phyloP scores from a whole-genome alignment of 805 yeast species.

The Metschnikowia kofuensis region DNA sequence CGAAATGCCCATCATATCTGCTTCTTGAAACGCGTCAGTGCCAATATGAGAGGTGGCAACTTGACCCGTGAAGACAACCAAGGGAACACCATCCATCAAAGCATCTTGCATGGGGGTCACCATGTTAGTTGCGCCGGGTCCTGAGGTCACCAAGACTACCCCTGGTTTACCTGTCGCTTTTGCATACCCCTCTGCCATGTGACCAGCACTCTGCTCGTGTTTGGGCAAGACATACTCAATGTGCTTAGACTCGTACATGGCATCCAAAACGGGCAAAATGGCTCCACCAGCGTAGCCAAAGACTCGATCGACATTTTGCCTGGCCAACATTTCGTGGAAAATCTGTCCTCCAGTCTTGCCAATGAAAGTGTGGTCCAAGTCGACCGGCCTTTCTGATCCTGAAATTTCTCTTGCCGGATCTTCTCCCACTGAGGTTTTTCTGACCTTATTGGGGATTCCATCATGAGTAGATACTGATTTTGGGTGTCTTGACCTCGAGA shows the following conservation, averaged over 20 bases:
- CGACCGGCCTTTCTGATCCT: slow-evolving; percentile 5
- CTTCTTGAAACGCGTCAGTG: slow-evolving; percentile 99
- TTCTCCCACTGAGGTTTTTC: too few relatives aligned
- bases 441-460: too few relatives aligned
- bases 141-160: slow-evolving; percentile 96
- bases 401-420: slow-evolving; percentile 35
- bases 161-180: slow-evolving; percentile 97
- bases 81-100: slow-evolving; percentile 92
- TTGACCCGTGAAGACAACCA: slow-evolving; percentile 96
- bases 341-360: slow-evolving; percentile 98
- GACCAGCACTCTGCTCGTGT: slow-evolving; percentile 99
- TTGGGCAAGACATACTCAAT: slow-evolving; percentile 90
- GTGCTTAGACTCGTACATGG: slow-evolving; percentile 85
- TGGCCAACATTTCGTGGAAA: slow-evolving; percentile 97
- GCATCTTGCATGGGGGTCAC: slow-evolving; percentile 99
- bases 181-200: slow-evolving; percentile 99
- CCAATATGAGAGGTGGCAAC: slow-evolving; percentile 95
- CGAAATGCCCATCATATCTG: slow-evolving; percentile 95
- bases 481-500: slow-evolving; percentile 16
- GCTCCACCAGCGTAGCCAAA: slow-evolving; percentile 99
- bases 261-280: slow-evolving; percentile 94
- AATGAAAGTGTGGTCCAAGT: slow-evolving; percentile 81
- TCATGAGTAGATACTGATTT: slow-evolving; percentile 24
- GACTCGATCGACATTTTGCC: slow-evolving; percentile 92
- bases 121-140: slow-evolving; percentile 98